These are phyloP conservation scores for Mimosa bimucronata DNA, from an alignment of 306 rosid genomes.

Conservation along the genomic window DNA sequence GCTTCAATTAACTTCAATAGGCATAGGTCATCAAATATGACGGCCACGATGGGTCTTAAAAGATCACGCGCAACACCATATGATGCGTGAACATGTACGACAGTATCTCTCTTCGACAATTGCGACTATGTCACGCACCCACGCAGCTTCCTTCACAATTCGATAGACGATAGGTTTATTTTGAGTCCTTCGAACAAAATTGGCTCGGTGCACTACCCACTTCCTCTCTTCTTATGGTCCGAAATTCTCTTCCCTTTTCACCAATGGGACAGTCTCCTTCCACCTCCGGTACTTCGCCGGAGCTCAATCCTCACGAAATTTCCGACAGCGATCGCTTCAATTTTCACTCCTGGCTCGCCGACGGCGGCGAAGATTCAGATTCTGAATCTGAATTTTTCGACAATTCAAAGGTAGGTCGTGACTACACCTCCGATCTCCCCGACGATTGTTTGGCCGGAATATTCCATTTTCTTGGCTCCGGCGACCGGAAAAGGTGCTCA, in stretches of 20 bases:
- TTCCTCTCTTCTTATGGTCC: neutral
- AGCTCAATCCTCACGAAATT: conserved; percentile 1
- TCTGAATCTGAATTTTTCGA: conserved; percentile 20
- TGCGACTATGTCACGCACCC: conserved; percentile 45
- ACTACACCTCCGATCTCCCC: conserved; percentile 58
- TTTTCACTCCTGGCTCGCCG: conserved; percentile 19
- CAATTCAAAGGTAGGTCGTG: conserved; percentile 5
- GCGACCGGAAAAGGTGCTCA: conserved; percentile 66
- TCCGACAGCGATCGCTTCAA: conserved; percentile 32
- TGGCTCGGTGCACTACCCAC: neutral
- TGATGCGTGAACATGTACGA: conserved; percentile 20
- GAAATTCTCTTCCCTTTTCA: neutral
- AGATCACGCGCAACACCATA: conserved; percentile 26
- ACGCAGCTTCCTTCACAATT: too few species aligned
- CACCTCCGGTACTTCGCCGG: conserved; percentile 37
- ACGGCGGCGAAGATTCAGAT: conserved; percentile 9
- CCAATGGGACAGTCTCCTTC: conserved; percentile 78
- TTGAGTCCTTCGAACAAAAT: too few species aligned
- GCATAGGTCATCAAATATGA: neutral
- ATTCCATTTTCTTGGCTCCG: conserved; percentile 59
- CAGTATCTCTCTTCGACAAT: conserved; percentile 25
- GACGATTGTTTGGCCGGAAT: conserved; percentile 69
- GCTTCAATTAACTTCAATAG: neutral
- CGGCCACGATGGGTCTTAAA: neutral
- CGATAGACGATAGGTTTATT: too few species aligned